Conservation (phyloP, 2,329 filamentous ascomycete species). For the Claviceps lovelessii region DNA sequence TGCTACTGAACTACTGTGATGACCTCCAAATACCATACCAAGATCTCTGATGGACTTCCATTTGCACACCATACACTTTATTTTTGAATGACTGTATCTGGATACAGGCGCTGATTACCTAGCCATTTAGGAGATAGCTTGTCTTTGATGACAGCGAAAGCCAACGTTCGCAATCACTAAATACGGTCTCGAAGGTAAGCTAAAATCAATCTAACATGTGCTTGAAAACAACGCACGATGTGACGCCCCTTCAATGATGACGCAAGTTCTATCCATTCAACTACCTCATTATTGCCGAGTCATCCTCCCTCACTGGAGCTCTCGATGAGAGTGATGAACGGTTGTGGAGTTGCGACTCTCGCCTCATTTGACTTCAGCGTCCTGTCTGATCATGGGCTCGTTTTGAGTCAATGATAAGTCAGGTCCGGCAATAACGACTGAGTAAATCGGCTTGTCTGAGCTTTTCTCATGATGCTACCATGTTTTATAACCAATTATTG, state of each 20-base stretch:
- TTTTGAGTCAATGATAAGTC: constrained; percentile 32
- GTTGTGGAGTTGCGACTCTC: constrained; percentile 55
- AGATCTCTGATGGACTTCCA: constrained; percentile 36
- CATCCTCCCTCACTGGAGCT: constrained; percentile 58
- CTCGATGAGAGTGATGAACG: constrained; percentile 38
- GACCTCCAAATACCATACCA: constrained; percentile 52
- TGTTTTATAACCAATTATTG: no score
- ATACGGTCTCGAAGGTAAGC: background rate
- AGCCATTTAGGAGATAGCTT: background rate
- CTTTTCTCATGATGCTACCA: no score
- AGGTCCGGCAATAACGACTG: constrained; percentile 48
- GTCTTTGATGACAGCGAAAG: background rate
- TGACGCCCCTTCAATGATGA: constrained; percentile 18
- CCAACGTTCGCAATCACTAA: background rate
- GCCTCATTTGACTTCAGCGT: constrained; percentile 50
- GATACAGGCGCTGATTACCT: background rate
- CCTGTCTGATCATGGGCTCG: constrained; percentile 31
- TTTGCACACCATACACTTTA: no score
- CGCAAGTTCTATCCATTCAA: constrained; percentile 62
- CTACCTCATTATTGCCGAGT: constrained; percentile 53
- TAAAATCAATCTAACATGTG: background rate
- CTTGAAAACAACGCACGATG: background rate
- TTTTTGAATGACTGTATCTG: background rate
- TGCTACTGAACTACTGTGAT: constrained; percentile 59
- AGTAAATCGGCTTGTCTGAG: constrained; percentile 55